Base-by-base conservation (phyloP, 208 protist species). In the Crithidia brevicula region DNA sequence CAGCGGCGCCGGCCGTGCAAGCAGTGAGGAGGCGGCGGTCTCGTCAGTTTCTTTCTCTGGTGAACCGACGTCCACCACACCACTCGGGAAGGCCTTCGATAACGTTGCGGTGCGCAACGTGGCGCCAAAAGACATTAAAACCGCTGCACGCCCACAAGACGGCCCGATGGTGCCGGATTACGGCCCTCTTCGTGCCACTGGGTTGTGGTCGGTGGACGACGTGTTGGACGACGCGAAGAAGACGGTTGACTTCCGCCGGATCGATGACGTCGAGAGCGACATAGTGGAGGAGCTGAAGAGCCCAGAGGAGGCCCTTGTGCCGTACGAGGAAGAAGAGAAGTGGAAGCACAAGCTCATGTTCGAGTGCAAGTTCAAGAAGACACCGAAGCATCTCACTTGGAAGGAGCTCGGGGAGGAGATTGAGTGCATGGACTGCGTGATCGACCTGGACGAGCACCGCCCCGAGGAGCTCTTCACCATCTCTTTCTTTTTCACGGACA, bases 311-410 rank as follows among this genome's bases (percentile, higher is more conserved):
- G 85, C 88, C 0, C 53, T 96, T 11, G 81, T 94, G 40, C 79
- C 77, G 20, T 92, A 89, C 58, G 84, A 76, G 13, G 88, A 93
- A 53, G 88, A 96, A 77, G 85, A 92, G 67, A 58, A 40, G 13
- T 96, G 91, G 89, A 94, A 94, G 74, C 86, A 94, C 69, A 86
- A 89, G 43, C 78, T 96, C 2, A 96, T 96, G 91, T 96, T 96
- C 67, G 72, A 88, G 40, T 82, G 81, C 70, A 93, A 94, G 74
- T 94, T 96, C 67, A 87, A 81, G 27, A 92, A 92, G 51, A 86
- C 88, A 23, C 91, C 91, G 25, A 94, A 93, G 54, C 91, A 96
- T 75, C 65, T 96, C 30, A 92, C 87, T 13, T 96, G 91, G 91
- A 81, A 84, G 27, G 86, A 96, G 63, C 73, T 96, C 18, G 91